A percentile compares a stretch with the other conserved stretches of the same genome.
phyloP scores from a whole-genome alignment of 2,329 filamentous ascomycete genomes.

The Pseudophaeomoniella oleicola region DNA sequence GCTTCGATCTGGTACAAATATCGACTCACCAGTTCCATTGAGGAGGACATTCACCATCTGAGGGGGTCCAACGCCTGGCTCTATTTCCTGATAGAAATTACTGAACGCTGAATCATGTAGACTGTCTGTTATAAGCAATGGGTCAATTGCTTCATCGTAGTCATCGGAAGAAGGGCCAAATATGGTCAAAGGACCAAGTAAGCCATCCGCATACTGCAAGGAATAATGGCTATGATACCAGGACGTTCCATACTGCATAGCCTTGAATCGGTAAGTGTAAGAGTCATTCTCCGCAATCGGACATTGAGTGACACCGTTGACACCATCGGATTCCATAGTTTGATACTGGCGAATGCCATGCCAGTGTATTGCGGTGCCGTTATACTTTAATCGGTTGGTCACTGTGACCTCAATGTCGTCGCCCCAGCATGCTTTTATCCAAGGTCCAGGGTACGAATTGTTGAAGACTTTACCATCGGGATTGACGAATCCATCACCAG shows the following conservation, averaged over 20 bases:
- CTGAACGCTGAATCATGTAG: neutral
- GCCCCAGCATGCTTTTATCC: constrained; percentile 50
- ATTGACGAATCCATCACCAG: constrained; percentile 3
- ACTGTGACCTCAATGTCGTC: constrained; percentile 35
- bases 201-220: constrained; percentile 7
- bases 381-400: constrained; percentile 36
- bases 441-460: constrained; percentile 51
- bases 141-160: constrained; percentile 10
- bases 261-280: constrained; percentile 43
- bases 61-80: neutral
- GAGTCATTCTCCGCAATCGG: constrained; percentile 35
- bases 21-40: neutral
- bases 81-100: neutral
- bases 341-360: constrained; percentile 46
- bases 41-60: neutral
- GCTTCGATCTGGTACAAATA: neutral
- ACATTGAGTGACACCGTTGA: constrained; percentile 36
- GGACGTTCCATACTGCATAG: constrained; percentile 35
- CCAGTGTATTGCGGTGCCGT: constrained; percentile 49
- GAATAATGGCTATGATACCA: constrained; percentile 51
- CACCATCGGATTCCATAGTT: constrained; percentile 43
- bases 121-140: constrained; percentile 10
- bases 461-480: constrained; percentile 38
- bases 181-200: constrained; percentile 6
- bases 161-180: constrained; percentile 11